Percentiles rank a stretch among this genome's conserved stretches.
phyloP scores from a whole-genome alignment of 2,329 filamentous ascomycete species.

The Mycosphaerella sp. region DNA sequence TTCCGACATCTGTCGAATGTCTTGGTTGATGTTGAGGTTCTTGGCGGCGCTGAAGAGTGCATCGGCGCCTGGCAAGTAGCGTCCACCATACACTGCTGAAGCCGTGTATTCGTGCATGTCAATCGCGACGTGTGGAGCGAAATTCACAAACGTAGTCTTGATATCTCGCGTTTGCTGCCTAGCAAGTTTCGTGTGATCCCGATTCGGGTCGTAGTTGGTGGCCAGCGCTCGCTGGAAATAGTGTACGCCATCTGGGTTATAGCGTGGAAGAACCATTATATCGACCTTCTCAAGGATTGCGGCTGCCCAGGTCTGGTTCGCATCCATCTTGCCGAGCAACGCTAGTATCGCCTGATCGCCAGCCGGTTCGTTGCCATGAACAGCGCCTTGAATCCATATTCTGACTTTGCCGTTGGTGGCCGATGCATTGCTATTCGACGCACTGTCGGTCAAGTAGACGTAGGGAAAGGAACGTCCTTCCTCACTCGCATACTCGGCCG shows the following conservation, averaged over 20 bases:
- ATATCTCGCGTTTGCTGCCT: constrained; percentile 35
- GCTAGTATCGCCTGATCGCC: constrained; percentile 36
- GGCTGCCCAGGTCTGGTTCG: constrained; percentile 31
- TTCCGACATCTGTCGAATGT: constrained; percentile 34
- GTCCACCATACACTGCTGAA: constrained; percentile 25
- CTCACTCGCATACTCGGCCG: constrained; percentile 31
- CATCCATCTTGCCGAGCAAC: constrained; percentile 34
- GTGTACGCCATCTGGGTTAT: constrained; percentile 36
- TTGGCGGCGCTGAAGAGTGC: constrained; percentile 35
- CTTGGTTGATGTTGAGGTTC: constrained; percentile 35
- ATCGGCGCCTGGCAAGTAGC: constrained; percentile 34
- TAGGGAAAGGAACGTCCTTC: constrained; percentile 34
- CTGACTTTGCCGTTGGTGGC: constrained; percentile 28
- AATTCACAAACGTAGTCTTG: constrained; percentile 31
- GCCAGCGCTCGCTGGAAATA: constrained; percentile 36
- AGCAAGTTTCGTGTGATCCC: constrained; percentile 35
- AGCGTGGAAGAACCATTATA: constrained; percentile 34
- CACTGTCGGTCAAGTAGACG: constrained; percentile 24
- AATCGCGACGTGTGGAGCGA: constrained; percentile 33
- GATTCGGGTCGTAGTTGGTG: constrained; percentile 36
- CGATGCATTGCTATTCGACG: constrained; percentile 5
- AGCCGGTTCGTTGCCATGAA: constrained; percentile 37
- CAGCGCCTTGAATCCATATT: constrained; percentile 36
- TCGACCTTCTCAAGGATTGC: constrained; percentile 33
- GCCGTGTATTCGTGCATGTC: constrained; percentile 37